A percentile compares a stretch with the other conserved stretches of the same genome.
phyloP scores from a whole-genome alignment of 306 rosid genomes.

The Corylus avellana region DNA sequence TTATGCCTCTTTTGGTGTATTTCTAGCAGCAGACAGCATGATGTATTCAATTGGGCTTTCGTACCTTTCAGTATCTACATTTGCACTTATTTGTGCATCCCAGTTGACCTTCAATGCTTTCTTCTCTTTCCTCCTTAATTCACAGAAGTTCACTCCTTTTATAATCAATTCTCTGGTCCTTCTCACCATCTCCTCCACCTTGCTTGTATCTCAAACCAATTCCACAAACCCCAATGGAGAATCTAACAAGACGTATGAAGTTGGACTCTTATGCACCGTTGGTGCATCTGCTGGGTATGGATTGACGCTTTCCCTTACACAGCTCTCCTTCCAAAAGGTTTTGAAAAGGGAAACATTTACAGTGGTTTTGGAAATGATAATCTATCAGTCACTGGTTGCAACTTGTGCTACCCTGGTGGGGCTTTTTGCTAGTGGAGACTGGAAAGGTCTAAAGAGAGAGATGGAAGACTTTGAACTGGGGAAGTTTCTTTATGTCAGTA shows the following conservation, averaged over 20 bases:
- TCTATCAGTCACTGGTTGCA: constrained; percentile 38
- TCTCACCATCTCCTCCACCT: constrained; percentile 43
- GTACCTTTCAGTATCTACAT: constrained; percentile 52
- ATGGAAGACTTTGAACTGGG: constrained; percentile 37
- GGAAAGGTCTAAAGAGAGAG: constrained; percentile 34
- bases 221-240: not conserved
- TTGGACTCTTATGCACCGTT: constrained; percentile 49
- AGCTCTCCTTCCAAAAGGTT: constrained; percentile 38
- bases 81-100: constrained; percentile 41
- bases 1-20: no score
- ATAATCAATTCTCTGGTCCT: constrained; percentile 45
- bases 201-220: constrained; percentile 36
- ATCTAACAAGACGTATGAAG: constrained; percentile 13
- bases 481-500: constrained; percentile 35
- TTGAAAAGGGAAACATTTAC: constrained; percentile 31
- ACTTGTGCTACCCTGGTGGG: constrained; percentile 36
- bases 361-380: constrained; percentile 39
- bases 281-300: constrained; percentile 49
- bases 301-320: constrained; percentile 40
- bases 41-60: no score
- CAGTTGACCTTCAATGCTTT: constrained; percentile 49
- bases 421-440: constrained; percentile 48
- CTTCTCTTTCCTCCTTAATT: constrained; percentile 49
- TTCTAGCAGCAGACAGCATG: no score
- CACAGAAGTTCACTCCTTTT: constrained; percentile 36